These are phyloP conservation scores for Eucommia ulmoides DNA, from an alignment of 257 asterid genomes.

Conservation along the genomic window DNA sequence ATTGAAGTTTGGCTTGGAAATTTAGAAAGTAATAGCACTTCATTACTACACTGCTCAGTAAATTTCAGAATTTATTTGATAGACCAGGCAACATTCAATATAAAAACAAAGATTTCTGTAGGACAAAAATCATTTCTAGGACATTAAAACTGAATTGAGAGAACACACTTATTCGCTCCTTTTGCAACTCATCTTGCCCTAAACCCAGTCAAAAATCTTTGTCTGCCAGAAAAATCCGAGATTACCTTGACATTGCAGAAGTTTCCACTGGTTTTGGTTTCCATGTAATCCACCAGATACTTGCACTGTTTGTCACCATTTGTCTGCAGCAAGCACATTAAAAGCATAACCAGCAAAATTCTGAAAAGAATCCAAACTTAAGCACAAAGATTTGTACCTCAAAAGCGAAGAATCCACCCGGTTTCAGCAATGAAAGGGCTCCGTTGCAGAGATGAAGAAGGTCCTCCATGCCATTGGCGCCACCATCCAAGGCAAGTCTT, in stretches of 20 bases:
- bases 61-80: no score
- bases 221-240: conserved; percentile 60
- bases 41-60: no score
- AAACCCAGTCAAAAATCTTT: conserved; percentile 70
- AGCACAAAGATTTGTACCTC: conserved; percentile 42
- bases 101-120: no score
- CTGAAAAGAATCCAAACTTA: neutral
- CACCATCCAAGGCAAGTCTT: conserved; percentile 78
- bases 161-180: no score
- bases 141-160: no score
- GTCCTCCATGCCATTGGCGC: conserved; percentile 50
- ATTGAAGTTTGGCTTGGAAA: no score
- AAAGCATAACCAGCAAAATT: neutral
- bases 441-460: conserved; percentile 72
- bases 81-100: no score
- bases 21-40: no score
- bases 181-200: conserved; percentile 19
- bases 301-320: conserved; percentile 71
- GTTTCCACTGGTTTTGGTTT: conserved; percentile 30
- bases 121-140: no score
- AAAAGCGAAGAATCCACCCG: conserved; percentile 81
- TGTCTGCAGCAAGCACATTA: conserved; percentile 45
- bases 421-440: conserved; percentile 52
- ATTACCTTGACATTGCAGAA: conserved; percentile 32
- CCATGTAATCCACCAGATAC: conserved; percentile 39